These are phyloP conservation scores for Selaginella tamariscina DNA, from an alignment of 75 land plant species.

Conservation along the genomic window DNA sequence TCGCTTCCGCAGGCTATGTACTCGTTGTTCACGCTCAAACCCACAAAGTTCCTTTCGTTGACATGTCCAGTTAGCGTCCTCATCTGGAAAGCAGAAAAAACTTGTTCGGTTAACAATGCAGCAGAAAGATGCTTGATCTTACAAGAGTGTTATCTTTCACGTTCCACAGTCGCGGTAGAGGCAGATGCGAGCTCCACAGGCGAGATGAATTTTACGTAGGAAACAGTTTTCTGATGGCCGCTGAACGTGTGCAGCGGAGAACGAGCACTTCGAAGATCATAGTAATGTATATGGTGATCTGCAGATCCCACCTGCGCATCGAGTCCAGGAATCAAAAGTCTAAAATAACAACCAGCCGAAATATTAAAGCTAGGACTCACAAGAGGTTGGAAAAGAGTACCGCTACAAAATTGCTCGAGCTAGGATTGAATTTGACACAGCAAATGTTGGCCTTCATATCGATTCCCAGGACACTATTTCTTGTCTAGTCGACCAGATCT, in stretches of 20 bases:
- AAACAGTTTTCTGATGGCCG: slow-evolving; percentile 90
- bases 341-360: background rate
- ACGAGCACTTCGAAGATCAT: slow-evolving; percentile 70
- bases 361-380: background rate
- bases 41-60: slow-evolving; percentile 98
- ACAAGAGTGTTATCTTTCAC: slow-evolving; percentile 53
- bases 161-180: slow-evolving; percentile 91
- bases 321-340: too few species aligned
- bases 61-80: slow-evolving; percentile 86
- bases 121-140: background rate
- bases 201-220: slow-evolving; percentile 91
- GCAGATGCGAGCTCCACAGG: slow-evolving; percentile 89
- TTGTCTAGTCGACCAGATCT: slow-evolving; percentile 5
- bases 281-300: slow-evolving; percentile 93
- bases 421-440: slow-evolving; percentile 8
- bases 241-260: slow-evolving; percentile 65
- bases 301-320: slow-evolving; percentile 98
- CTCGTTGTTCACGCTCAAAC: slow-evolving; percentile 75
- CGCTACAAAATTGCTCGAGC: slow-evolving; percentile 8
- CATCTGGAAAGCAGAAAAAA: slow-evolving; percentile 30
- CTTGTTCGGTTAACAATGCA: background rate
- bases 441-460: slow-evolving; percentile 10
- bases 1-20: slow-evolving; percentile 97
- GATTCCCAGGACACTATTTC: slow-evolving; percentile 2
- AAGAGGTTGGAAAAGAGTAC: background rate